Percentiles rank a stretch among this genome's conserved stretches.
Conservation (phyloP, 805 yeast species). For the Saccharomycopsis babjevae region DNA sequence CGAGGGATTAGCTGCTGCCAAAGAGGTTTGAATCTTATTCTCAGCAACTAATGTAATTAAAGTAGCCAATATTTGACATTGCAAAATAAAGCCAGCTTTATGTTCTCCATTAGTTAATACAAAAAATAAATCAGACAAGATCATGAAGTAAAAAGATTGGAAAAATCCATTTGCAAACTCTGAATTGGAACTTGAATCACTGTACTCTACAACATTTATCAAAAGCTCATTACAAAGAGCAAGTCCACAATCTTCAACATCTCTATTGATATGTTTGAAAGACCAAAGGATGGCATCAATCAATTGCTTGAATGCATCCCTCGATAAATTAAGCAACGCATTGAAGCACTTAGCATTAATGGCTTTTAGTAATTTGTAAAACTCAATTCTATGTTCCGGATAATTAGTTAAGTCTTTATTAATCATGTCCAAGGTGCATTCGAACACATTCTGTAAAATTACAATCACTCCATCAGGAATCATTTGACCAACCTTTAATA, state of each 20-base stretch:
- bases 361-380: slow-evolving; percentile 79
- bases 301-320: slow-evolving; percentile 82
- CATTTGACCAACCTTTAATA: slow-evolving; percentile 74
- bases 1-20: slow-evolving; percentile 50
- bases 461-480: slow-evolving; percentile 84
- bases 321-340: slow-evolving; percentile 80
- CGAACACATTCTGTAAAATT: slow-evolving; percentile 84
- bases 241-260: slow-evolving; percentile 88
- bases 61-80: slow-evolving; percentile 73
- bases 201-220: slow-evolving; percentile 63
- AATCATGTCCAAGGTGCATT: slow-evolving; percentile 91
- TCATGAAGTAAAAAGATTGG: slow-evolving; percentile 78
- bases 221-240: slow-evolving; percentile 74
- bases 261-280: slow-evolving; percentile 93
- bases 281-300: slow-evolving; percentile 97
- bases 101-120: slow-evolving; percentile 96
- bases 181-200: not conserved
- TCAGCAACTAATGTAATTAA: slow-evolving; percentile 76
- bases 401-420: slow-evolving; percentile 91
- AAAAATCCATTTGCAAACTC: slow-evolving; percentile 73
- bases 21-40: slow-evolving; percentile 62
- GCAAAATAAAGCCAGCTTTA: slow-evolving; percentile 88
- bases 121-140: slow-evolving; percentile 82
- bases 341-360: slow-evolving; percentile 78
- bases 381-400: slow-evolving; percentile 96